Base-by-base conservation (phyloP, 192 early-diverging fungal genomes). In the Podila epicladia region DNA sequence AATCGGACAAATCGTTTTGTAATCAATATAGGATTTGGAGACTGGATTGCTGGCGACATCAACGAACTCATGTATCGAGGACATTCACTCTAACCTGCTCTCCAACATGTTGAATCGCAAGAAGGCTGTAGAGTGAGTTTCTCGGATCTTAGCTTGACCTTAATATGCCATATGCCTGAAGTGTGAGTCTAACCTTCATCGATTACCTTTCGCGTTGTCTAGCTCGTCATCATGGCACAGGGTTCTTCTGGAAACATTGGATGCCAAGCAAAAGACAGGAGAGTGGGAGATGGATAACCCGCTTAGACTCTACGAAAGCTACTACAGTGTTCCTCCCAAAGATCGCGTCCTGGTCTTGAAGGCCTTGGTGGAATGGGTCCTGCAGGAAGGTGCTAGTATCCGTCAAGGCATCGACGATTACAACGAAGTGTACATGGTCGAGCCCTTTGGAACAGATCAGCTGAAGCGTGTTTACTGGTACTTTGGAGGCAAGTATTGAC, bases 21-120 rank as follows among this genome's bases (percentile, higher is more conserved):
- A 28, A 12, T 7, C 24, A 0, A 26, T 17, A 61, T 48, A 80
- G 77, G 77, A 80, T 49, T 17, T 80, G 8, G 77, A 80, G 38
- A 49, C 65, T 32, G 77, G 77, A 48, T 32, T 80, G n/a, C 24
- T 64, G 19, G 35, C 77, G 31, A 64, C 38, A 26, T 51, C 66
- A 15, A 15, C 62, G 17, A 80, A 73, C 71, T 19, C 48, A 20
- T 80, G 71, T 5, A 69, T 80, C 33, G 77, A 72, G 31, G 71
- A 80, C 13, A 69, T 80, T 45, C 77, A 80, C 55, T 35, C 61
- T 24, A 80, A 80, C 55, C 26, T 80, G 1, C 71, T 80, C n/a
- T 73, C 77, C 57, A 80, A 80, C 57, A 49, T 80, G 70, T 67
- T 68, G 12, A 80, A 80, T 58, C 77, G 77, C 32, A 80, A 80